These are phyloP conservation scores for Diaporthe citrichinensis DNA, from an alignment of 2,329 filamentous ascomycete genomes.

Conservation along the genomic window DNA sequence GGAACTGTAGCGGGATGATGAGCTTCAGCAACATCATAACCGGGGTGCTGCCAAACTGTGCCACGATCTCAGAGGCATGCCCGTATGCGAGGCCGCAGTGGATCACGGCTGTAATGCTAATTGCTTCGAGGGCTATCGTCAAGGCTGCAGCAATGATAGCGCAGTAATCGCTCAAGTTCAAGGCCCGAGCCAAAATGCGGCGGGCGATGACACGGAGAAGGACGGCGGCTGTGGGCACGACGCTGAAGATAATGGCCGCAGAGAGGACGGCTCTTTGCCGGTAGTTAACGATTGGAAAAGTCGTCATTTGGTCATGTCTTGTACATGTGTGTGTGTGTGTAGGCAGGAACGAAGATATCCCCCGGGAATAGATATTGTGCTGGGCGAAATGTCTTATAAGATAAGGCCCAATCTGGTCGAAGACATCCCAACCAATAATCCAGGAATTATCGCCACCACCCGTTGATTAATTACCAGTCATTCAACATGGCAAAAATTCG, in stretches of 20 bases:
- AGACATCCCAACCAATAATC: not conserved
- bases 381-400: slow-evolving; percentile 1
- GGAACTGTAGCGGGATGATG: slow-evolving; percentile 2
- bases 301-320: slow-evolving; percentile 28
- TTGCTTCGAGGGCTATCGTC: slow-evolving; percentile 20
- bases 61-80: slow-evolving; percentile 3
- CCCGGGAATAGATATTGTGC: slow-evolving; percentile 5
- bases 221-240: slow-evolving; percentile 18
- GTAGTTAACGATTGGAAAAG: slow-evolving; percentile 26
- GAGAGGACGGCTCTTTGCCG: slow-evolving; percentile 29
- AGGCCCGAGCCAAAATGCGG: slow-evolving; percentile 19
- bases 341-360: not conserved
- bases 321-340: not conserved
- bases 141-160: not conserved
- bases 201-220: slow-evolving; percentile 26
- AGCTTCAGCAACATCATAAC: slow-evolving; percentile 18
- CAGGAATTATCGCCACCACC: slow-evolving; percentile 2
- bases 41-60: slow-evolving; percentile 1
- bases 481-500: not conserved
- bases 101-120: not conserved
- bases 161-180: slow-evolving; percentile 33
- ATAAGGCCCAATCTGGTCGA: not conserved
- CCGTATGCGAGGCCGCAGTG: slow-evolving; percentile 7
- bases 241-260: slow-evolving; percentile 18
- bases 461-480: not conserved